These are phyloP conservation scores for Irpex sp. DNA, from an alignment of 1,284 basidiomycete genomes.

Conservation along the genomic window DNA sequence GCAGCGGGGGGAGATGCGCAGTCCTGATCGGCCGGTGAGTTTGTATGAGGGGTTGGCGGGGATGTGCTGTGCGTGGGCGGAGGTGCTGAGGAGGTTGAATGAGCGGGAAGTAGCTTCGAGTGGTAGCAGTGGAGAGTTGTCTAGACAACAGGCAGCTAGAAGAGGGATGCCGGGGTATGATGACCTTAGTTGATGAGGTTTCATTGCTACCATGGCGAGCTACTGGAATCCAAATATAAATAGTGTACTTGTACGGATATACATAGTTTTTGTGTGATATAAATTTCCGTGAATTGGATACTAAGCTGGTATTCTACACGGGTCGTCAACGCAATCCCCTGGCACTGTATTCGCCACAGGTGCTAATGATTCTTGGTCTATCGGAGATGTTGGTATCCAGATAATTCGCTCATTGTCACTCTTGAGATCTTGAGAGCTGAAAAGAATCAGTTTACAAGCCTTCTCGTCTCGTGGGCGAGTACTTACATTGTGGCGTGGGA, in stretches of 20 bases:
- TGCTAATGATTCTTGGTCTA: too few species aligned
- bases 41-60: constrained; percentile 53
- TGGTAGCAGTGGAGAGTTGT: not conserved
- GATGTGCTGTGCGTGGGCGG: constrained; percentile 54
- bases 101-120: not conserved
- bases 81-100: constrained; percentile 35
- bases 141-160: not conserved
- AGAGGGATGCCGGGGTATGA: constrained; percentile 27
- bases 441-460: too few species aligned
- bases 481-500: too few species aligned
- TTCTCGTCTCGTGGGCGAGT: too few species aligned
- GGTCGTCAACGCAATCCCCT: too few species aligned
- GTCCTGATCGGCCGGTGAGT: constrained; percentile 49
- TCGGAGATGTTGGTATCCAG: too few species aligned
- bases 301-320: not conserved
- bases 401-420: too few species aligned
- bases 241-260: not conserved
- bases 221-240: not conserved
- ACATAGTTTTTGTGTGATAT: not conserved
- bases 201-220: not conserved
- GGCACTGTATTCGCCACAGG: too few species aligned
- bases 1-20: constrained; percentile 36
- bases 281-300: not conserved
- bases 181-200: constrained; percentile 15
- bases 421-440: too few species aligned